These are phyloP conservation scores for Rubus idaeus DNA, from an alignment of 306 rosid genomes.

Conservation along the genomic window DNA sequence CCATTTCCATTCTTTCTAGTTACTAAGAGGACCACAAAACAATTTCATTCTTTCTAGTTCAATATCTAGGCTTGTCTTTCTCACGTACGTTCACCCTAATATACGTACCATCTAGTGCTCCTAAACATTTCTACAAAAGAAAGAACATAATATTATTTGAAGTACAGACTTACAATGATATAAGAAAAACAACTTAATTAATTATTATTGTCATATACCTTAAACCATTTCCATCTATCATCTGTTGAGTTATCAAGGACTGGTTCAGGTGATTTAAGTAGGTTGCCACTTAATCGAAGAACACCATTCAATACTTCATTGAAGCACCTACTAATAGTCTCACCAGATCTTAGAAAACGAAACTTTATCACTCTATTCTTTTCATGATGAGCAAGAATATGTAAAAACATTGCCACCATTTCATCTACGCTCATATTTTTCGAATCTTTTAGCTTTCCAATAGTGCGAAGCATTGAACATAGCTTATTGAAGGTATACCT, in stretches of 20 bases:
- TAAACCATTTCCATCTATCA: conserved; percentile 1
- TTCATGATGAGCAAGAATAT: no score
- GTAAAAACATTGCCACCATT: no score
- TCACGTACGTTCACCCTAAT: no score
- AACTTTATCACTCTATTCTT: no score
- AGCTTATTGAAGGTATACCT: background rate
- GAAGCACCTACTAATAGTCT: background rate
- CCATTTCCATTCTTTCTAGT: no score
- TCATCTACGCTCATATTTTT: background rate
- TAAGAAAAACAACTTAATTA: background rate
- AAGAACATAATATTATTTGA: background rate
- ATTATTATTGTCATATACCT: background rate
- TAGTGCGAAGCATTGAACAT: background rate
- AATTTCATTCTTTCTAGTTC: no score
- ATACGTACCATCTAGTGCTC: no score
- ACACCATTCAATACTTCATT: background rate
- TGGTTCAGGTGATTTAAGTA: background rate
- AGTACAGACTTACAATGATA: no score
- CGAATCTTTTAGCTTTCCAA: background rate
- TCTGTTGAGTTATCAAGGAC: background rate
- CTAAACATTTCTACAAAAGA: background rate
- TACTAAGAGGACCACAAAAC: no score
- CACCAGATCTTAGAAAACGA: no score
- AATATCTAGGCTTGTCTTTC: no score
- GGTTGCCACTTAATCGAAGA: background rate